phyloP scores from a whole-genome alignment of 345 rosid species.

The Euphorbia tirucalli region DNA sequence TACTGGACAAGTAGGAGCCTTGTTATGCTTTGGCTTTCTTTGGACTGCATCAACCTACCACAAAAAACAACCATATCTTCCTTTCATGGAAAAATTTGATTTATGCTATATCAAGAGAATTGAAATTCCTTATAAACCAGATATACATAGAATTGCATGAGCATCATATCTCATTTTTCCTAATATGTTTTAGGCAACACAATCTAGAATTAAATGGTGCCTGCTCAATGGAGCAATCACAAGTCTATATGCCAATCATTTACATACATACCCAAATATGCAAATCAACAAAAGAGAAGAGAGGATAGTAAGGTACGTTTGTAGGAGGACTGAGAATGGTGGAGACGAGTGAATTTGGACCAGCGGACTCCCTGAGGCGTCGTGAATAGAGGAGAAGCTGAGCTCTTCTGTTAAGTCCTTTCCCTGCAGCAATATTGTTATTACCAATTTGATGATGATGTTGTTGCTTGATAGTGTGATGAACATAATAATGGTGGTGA shows the following conservation, averaged over 20 bases:
- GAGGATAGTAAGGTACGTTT: constrained; percentile 17
- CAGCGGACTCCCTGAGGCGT: constrained; percentile 35
- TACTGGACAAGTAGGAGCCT: constrained; percentile 33
- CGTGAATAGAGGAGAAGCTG: constrained; percentile 47
- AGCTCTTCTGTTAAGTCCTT: constrained; percentile 42
- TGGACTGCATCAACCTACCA: constrained; percentile 24
- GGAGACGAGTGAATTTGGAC: constrained; percentile 26
- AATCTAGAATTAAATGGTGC: neutral
- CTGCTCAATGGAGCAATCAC: neutral
- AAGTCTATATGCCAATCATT: neutral
- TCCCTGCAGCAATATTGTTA: constrained; percentile 10
- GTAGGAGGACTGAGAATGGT: constrained; percentile 16
- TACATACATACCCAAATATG: neutral
- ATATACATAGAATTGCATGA: neutral
- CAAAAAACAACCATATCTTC: neutral
- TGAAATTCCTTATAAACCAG: neutral
- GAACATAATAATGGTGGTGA: constrained; percentile 16
- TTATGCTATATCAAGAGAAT: neutral
- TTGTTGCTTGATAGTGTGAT: neutral
- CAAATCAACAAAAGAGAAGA: too few relatives aligned
- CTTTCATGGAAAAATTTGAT: neutral
- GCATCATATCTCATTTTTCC: neutral
- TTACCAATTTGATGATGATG: constrained; percentile 4
- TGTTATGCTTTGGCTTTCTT: constrained; percentile 16
- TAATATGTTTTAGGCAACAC: neutral